Evolutionary conservation across 345 rosid species (phyloP), one percentile per base, ranked within the genome.

Genomic region (Durio zibethinus): DNA sequence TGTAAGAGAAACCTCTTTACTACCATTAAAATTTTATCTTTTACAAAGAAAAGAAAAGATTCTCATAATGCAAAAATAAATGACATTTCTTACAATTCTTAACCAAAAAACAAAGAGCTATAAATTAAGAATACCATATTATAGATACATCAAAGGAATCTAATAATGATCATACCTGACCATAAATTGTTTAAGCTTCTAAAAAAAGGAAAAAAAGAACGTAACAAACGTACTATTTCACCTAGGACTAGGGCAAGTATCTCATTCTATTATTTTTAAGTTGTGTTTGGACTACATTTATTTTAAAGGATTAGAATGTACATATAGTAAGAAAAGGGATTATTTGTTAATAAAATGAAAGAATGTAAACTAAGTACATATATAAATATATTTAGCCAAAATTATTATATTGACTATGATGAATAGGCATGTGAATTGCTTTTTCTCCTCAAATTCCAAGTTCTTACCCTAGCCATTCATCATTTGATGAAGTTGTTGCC

Each of bases 191-290:
- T 85, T 67, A 96, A 83, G 86, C 84, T 87, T 80, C 84, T 86
- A 25, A 96, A 97, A 73, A 89, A 92, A 70, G 98, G 97, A 78
- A 96, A 96, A 82, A 92, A 96, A 36, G 98, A 92, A 18, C 98
- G 97, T 75, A 96, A 89, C 20, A 96, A 83, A 60, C 99, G 98
- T 53, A 97, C 91, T 82, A 93, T 88, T 81, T 98, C 98, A 81
- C 98, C 90, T 68, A 96, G 91, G 82, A 96, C 98, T 50, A 93
- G 90, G 25, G 92, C 98, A 78, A 96, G 90, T 27, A 98, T 96
- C 84, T 96, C 98, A 90, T 91, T 98, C 99, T 98, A 96, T 78
- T 93, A 97, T 81, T 96, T 96, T 83, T 96, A 98, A 84, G 92
- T 94, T 27, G 98, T 90, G 86, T 96, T 96, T 76, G 97, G 98